Percentiles rank a stretch among this genome's conserved stretches.
Evolutionary conservation across 345 rosid genomes (phyloP).

Genomic region (Nasturtium officinale): DNA sequence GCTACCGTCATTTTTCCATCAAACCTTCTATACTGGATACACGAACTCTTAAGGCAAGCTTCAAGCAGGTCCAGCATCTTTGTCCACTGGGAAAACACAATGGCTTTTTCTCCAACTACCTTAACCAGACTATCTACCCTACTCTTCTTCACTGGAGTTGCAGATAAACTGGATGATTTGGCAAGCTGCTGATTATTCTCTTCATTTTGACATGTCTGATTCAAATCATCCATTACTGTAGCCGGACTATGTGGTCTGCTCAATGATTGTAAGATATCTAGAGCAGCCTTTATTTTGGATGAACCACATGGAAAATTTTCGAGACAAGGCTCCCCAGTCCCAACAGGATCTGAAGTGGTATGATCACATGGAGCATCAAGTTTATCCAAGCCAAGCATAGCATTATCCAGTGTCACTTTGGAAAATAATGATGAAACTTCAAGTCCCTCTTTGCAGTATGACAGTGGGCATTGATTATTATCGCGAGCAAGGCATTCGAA

Average conservation of each 20-base stretch:
- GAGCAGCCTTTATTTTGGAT: constrained; percentile 84
- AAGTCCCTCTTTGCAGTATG: constrained; percentile 64
- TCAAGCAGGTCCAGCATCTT: constrained; percentile 92
- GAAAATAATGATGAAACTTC: constrained; percentile 59
- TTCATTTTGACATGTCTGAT: constrained; percentile 35
- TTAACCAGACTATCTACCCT: constrained; percentile 41
- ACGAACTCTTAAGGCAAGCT: constrained; percentile 64
- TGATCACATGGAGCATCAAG: constrained; percentile 39
- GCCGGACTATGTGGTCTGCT: constrained; percentile 41
- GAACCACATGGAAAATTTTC: constrained; percentile 47
- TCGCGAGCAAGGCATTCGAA: constrained; percentile 75
- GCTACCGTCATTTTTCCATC: constrained; percentile 97
- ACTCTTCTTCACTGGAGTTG: constrained; percentile 24
- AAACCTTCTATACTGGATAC: constrained; percentile 87
- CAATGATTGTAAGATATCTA: constrained; percentile 69
- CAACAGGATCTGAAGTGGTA: constrained; percentile 49
- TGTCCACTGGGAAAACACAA: constrained; percentile 97
- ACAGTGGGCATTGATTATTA: constrained; percentile 69
- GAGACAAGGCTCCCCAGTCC: constrained; percentile 35
- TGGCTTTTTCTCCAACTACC: constrained; percentile 75
- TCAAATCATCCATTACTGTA: constrained; percentile 25
- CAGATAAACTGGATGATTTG: constrained; percentile 29
- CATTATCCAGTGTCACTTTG: constrained; percentile 48
- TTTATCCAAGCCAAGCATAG: constrained; percentile 25
- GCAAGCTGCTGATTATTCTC: constrained; percentile 14